Conservation (phyloP, 148 eudicot genomes). For the Rhododendron molle region DNA sequence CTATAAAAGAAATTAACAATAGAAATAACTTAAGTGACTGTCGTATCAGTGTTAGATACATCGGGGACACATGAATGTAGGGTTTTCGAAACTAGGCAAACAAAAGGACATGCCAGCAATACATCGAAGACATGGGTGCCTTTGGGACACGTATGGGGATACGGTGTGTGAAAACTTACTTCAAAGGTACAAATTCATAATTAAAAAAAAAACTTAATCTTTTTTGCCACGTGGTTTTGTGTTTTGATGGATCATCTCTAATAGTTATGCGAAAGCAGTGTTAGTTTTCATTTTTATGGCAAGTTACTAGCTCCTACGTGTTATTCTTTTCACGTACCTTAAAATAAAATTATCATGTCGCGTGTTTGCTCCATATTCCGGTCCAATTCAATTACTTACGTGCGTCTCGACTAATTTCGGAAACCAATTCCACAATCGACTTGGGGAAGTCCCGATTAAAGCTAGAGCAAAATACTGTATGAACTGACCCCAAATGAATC, state of each 20-base stretch:
- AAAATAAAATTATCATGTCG: background rate
- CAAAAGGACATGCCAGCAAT: background rate
- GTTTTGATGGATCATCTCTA: background rate
- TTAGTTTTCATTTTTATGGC: background rate
- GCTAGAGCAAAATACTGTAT: background rate
- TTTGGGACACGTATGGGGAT: background rate
- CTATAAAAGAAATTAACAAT: too few species aligned
- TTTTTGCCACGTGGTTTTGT: background rate
- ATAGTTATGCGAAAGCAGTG: too few species aligned
- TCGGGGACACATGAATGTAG: background rate
- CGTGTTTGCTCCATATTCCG: background rate
- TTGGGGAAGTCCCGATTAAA: background rate
- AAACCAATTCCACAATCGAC: too few species aligned
- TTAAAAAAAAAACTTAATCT: too few species aligned
- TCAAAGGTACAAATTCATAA: too few species aligned
- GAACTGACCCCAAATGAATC: too few species aligned
- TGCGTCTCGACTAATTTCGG: too few species aligned
- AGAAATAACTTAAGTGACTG: background rate
- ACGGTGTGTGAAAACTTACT: too few species aligned
- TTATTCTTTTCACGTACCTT: background rate
- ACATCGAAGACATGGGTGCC: background rate
- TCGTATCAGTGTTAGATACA: too few species aligned
- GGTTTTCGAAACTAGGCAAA: background rate
- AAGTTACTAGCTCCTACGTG: background rate
- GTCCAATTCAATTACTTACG: too few species aligned